Evolutionary conservation across 2,329 filamentous ascomycete genomes (phyloP), one percentile per base, ranked within the genome.

Genomic region (Arthrobotrys megalospora): DNA sequence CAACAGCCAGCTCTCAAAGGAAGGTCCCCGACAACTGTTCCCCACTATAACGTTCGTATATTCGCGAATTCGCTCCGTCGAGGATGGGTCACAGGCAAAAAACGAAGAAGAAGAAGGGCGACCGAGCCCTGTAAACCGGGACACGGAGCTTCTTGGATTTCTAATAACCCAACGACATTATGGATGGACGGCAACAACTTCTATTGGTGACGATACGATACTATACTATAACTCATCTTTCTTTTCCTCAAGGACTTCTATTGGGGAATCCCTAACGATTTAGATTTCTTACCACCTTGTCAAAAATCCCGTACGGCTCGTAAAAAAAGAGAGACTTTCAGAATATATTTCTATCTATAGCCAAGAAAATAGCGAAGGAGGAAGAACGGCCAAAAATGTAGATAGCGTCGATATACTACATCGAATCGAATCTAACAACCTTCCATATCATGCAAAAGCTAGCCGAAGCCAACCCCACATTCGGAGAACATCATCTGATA

Each of bases 141-240:
- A 45, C 6, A 16, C 41, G 41, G 41, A 45, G 41, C 6, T 16
- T 16, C 47, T 36, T 60, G 66, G 19, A 68, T 58, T 58, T 58
- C 65, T 36, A 68, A 68, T 58, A 47, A 28, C 43, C 53, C 12
- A 53, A 5, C 12, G n/a, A 10, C 14, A 16, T 36, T 5, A 68
- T 76, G 72, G 72, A 69, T 76, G 72, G 72, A 64, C 72, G 72
- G 64, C 45, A 76, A 64, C 63, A 45, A 12, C 45, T 63, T 36
- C 55, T 69, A 76, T 76, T 76, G 70, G 70, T 53, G 62, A 71
- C 45, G 12, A 41, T 24, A 71, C 45, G 12, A 41, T 24, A 69
- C n/a, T 47, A 38, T 41, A 50, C 36, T 28, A 19, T 16, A 34
- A 14, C 7, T 58, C 28, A 48, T 6, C 19, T 28, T 47, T 32